Evolutionary conservation across 202 grass and related monocot genomes (phyloP), one percentile per base, ranked within the genome.

Genomic region (Dendrocalamus latiflorus): DNA sequence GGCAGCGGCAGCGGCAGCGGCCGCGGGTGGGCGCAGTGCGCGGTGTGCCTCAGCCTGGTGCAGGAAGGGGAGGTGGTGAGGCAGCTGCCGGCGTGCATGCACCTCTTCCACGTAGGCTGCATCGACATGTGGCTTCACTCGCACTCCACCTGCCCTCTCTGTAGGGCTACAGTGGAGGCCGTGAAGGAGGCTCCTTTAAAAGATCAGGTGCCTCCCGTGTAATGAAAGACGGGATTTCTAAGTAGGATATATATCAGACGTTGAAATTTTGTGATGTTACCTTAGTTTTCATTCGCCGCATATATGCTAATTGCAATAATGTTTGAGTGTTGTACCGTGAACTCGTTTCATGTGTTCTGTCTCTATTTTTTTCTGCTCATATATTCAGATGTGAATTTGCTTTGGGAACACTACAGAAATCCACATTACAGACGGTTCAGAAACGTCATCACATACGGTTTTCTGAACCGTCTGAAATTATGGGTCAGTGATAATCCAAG

Each of bases 91-190:
- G 84, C 80, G 57, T 93, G 91, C 76, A 59, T 34, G 70, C 91
- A 93, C 79, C 57, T 86, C 3, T 93, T 93, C 80, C 88, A 86
- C 49, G n/a, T n/a, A n/a, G n/a, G n/a, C n/a, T n/a, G n/a, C n/a
- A n/a, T n/a, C n/a, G n/a, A n/a, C n/a, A n/a, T 76, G 72, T 89
- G 77, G 83, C 72, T 89, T 1, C 72, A 18, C 4, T 85, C 82
- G 0, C 83, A 88, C 70, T 90, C 88, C 65, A 90, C 88, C 5
- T 93, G 91, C 77, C 91, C 91, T 2, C 64, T 90, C 0, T 93
- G 91, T 1, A 84, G 88, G 60, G 68, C 86, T 15, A 86, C 44
- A 2, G 86, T 91, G 28, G 68, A 83, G 55, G 60, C 82, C 4
- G 9, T 3, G 3, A 62, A 85, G 15, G 69, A 51, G 20, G 15